These are phyloP conservation scores for Coemansia sp. DNA, from an alignment of 192 early-diverging fungal genomes.

Conservation along the genomic window DNA sequence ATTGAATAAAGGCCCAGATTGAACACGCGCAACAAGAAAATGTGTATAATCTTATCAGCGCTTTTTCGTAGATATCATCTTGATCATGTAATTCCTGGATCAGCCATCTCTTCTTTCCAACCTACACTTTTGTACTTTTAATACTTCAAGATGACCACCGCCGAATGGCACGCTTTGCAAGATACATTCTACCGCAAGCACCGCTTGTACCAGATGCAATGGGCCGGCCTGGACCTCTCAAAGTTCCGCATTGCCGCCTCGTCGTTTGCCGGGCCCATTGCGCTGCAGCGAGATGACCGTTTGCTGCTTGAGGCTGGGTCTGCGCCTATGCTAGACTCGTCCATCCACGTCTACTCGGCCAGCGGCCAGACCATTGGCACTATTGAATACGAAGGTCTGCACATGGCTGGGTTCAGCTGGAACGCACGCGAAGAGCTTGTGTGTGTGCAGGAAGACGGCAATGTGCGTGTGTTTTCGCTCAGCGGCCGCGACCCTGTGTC, in stretches of 20 bases:
- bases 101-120: not conserved
- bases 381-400: slow-evolving; percentile 88
- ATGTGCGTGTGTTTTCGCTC: slow-evolving; percentile 75
- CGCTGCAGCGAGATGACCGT: slow-evolving; percentile 88
- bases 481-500: slow-evolving; percentile 65
- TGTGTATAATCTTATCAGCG: not conserved
- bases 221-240: slow-evolving; percentile 84
- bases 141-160: slow-evolving; percentile 13
- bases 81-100: slow-evolving; percentile 1
- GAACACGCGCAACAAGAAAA: slow-evolving; percentile 2
- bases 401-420: slow-evolving; percentile 93
- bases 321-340: slow-evolving; percentile 70
- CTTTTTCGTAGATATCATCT: slow-evolving; percentile 7
- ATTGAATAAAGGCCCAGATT: not conserved
- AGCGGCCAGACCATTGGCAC: slow-evolving; percentile 81
- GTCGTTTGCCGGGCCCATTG: slow-evolving; percentile 91
- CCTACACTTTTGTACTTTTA: not conserved
- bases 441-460: slow-evolving; percentile 84
- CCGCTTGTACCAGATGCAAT: slow-evolving; percentile 83
- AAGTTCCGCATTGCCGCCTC: slow-evolving; percentile 81
- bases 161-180: slow-evolving; percentile 49
- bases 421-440: slow-evolving; percentile 80
- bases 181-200: slow-evolving; percentile 60
- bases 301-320: slow-evolving; percentile 74
- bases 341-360: slow-evolving; percentile 81